phyloP scores from a whole-genome alignment of 106 monocot species.

The Dendrobium catenatum region DNA sequence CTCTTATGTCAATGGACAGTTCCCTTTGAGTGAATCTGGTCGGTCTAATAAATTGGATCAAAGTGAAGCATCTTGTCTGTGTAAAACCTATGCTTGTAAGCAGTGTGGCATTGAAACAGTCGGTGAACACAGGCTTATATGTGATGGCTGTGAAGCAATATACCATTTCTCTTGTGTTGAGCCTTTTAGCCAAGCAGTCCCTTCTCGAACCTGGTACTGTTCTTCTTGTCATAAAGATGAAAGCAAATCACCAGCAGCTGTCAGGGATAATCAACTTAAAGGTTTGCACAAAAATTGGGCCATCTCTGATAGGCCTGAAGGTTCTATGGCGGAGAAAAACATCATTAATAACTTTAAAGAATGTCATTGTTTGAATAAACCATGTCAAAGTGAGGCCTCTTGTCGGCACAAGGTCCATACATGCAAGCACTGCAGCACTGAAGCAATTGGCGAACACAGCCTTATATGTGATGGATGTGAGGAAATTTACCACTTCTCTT shows the following conservation, averaged over 20 bases:
- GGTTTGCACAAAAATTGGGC: slow-evolving; percentile 33
- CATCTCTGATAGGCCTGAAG: slow-evolving; percentile 4
- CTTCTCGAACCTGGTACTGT: slow-evolving; percentile 50
- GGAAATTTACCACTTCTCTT: slow-evolving; percentile 58
- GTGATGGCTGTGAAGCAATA: slow-evolving; percentile 62
- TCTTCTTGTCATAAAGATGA: slow-evolving; percentile 22
- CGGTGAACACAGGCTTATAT: slow-evolving; percentile 46
- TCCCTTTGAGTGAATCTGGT: slow-evolving; percentile 43
- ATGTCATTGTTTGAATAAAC: background rate
- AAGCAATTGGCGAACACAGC: slow-evolving; percentile 31
- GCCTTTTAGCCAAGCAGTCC: slow-evolving; percentile 24
- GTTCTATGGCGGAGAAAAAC: background rate
- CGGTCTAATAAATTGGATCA: slow-evolving; percentile 43
- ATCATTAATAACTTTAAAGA: background rate
- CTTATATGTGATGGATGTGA: slow-evolving; percentile 89
- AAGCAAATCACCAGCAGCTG: slow-evolving; percentile 12
- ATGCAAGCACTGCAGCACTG: slow-evolving; percentile 54
- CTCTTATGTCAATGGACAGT: slow-evolving; percentile 28
- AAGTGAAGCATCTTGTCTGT: slow-evolving; percentile 40
- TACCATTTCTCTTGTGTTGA: slow-evolving; percentile 63
- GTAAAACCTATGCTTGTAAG: slow-evolving; percentile 44
- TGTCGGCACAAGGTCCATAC: slow-evolving; percentile 26
- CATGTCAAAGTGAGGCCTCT: slow-evolving; percentile 23
- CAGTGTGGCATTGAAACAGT: slow-evolving; percentile 44
- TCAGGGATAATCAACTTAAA: background rate